Percentiles rank a stretch among this genome's conserved stretches.
Conservation (phyloP, 306 rosid genomes). For the Datisca glomerata region DNA sequence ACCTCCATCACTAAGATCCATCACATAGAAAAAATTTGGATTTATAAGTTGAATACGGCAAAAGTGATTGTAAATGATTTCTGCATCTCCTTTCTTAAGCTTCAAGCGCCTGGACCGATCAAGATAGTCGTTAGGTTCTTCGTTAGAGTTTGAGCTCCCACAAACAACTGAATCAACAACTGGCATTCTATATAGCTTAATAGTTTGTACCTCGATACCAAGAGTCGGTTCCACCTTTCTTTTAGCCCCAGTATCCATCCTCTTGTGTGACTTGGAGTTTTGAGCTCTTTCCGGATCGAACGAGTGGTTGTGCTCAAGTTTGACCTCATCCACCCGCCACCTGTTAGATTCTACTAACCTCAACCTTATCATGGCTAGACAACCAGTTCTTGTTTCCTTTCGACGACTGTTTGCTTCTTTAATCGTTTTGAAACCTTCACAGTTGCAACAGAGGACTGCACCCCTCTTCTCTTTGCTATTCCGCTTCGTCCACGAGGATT, state of each 20-base stretch:
- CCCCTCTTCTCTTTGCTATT: conserved; percentile 99
- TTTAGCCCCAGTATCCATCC: conserved; percentile 57
- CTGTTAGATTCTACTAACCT: conserved; percentile 79
- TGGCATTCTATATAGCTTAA: conserved; percentile 72
- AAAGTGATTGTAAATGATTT: conserved; percentile 48
- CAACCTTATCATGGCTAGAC: conserved; percentile 90
- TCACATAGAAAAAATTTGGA: conserved; percentile 78
- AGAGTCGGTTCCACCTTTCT: conserved; percentile 68
- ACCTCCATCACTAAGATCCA: conserved; percentile 85
- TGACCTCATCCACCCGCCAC: conserved; percentile 95
- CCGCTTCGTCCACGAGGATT: conserved; percentile 92
- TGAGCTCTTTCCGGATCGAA: conserved; percentile 95
- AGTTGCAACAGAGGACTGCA: conserved; percentile 92
- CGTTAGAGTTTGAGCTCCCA: conserved; percentile 50
- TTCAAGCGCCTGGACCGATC: conserved; percentile 39
- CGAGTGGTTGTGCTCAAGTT: conserved; percentile 91
- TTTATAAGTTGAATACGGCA: conserved; percentile 47
- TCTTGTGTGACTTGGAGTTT: conserved; percentile 93
- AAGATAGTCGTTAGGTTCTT: conserved; percentile 30
- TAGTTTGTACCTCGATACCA: conserved; percentile 81
- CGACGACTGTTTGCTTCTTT: conserved; percentile 80
- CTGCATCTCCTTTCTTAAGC: conserved; percentile 62
- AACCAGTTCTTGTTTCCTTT: conserved; percentile 93
- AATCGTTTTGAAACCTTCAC: conserved; percentile 79
- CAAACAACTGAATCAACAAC: conserved; percentile 34